Evolutionary conservation across 495 filamentous ascomycete genomes (phyloP), one percentile per base, ranked within the genome.

Genomic region (Aspergillus asperescens): DNA sequence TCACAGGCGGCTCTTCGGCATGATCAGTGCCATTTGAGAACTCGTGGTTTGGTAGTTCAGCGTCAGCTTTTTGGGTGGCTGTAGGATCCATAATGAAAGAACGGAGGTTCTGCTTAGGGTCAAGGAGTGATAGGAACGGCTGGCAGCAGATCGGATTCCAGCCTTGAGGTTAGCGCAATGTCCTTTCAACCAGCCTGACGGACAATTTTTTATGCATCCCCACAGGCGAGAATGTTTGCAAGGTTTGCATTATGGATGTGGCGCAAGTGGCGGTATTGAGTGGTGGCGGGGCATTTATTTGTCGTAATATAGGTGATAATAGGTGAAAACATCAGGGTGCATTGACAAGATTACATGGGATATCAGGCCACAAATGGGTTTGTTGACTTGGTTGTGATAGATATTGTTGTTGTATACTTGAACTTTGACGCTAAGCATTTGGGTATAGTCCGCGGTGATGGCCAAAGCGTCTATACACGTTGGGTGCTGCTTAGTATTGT

Each of bases 1-100:
- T 90, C 23, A 76, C 58, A 13, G 79, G 74, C 29, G 76, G 76
- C 53, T 81, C 79, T 43, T 73, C 65, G 16, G 50, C n/a, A 10
- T 32, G 13, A 38, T 52, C 54, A 8, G 58, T 45, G 27, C 20
- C 58, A 37, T 63, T 51, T 27, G 25, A 15, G 18, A 28, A 24
- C 15, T 49, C 35, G 4, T 54, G 47, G 50, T 24, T 49, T 20
- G 62, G 25, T 12, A 38, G 44, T 22, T 35, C 41, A 28, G 35
- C 40, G 40, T 48, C 57, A 27, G 25, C 29, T 25, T 57, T 48
- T 24, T 56, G 27, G 18, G 37, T n/a, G 45, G 34, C 7, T 41
- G 52, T 50, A 15, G 55, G 46, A 25, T 60, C 55, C 62, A 62
- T 62, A 48, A 9, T 56, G 22, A 24, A 35, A 15, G 12, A 35